These are phyloP conservation scores for Begonia peltatifolia DNA, from an alignment of 306 rosid species.

Conservation along the genomic window DNA sequence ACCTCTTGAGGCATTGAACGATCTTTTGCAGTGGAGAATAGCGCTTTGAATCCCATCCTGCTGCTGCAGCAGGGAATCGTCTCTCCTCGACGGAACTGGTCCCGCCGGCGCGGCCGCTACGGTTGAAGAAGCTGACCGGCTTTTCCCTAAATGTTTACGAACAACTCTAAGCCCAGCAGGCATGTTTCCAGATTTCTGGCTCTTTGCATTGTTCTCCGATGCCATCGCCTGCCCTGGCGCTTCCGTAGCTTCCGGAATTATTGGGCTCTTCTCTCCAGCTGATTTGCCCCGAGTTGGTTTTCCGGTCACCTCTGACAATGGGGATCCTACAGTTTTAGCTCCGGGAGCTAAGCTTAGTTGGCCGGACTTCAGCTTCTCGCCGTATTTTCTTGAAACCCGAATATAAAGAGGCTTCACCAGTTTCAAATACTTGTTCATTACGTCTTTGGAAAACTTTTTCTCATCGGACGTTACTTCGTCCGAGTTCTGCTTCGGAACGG, in stretches of 20 bases:
- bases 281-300: conserved; percentile 4
- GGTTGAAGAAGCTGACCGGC: conserved; percentile 86
- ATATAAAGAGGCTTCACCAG: conserved; percentile 83
- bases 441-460: conserved; percentile 72
- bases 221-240: conserved; percentile 2
- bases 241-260: conserved; percentile 17
- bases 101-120: conserved; percentile 51
- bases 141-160: conserved; percentile 86
- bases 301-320: neutral
- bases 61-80: conserved; percentile 84
- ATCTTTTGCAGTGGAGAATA: conserved; percentile 86
- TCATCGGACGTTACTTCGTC: conserved; percentile 43
- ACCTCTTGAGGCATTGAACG: conserved; percentile 79
- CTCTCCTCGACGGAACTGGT: conserved; percentile 35
- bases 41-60: conserved; percentile 97
- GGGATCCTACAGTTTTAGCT: conserved; percentile 1
- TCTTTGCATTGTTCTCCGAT: conserved; percentile 13
- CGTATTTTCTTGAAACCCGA: conserved; percentile 63
- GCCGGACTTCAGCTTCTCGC: conserved; percentile 47
- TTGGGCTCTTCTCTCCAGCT: conserved; percentile 17
- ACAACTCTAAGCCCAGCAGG: conserved; percentile 69
- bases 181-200: conserved; percentile 34
- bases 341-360: conserved; percentile 22
- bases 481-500: conserved; percentile 14
- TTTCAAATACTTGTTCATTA: conserved; percentile 64